These are phyloP conservation scores for Ananas comosus DNA, from an alignment of 176 grass and related monocot species.

Conservation along the genomic window DNA sequence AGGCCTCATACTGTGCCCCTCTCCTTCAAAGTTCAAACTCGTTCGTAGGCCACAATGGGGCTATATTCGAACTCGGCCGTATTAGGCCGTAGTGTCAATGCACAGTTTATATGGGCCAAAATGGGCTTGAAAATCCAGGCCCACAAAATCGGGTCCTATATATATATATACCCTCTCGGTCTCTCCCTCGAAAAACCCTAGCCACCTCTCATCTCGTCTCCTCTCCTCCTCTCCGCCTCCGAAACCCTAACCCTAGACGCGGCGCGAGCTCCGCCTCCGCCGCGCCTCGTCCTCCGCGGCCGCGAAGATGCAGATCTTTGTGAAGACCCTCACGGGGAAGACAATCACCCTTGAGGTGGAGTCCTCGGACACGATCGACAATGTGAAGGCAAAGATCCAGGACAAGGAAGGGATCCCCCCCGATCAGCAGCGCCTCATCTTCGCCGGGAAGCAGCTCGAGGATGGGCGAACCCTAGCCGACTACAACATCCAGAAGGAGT, in stretches of 20 bases:
- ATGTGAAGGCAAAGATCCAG: conserved; percentile 11
- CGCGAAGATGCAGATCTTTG: conserved; percentile 21
- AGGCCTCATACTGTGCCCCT: too few species aligned
- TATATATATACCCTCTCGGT: background rate
- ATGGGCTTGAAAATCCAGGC: too few species aligned
- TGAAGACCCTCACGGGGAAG: conserved; percentile 21
- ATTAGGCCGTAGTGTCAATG: too few species aligned
- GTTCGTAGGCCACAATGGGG: too few species aligned
- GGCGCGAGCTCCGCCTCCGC: background rate
- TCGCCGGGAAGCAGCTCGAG: conserved; percentile 20
- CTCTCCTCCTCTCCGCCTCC: background rate
- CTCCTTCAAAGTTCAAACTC: too few species aligned
- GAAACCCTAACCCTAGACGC: background rate
- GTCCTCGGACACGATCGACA: conserved; percentile 16
- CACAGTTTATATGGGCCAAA: too few species aligned
- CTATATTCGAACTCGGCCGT: too few species aligned
- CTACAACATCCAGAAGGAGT: conserved; percentile 31
- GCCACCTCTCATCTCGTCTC: background rate
- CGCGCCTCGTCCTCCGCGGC: background rate
- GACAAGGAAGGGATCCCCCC: conserved; percentile 12
- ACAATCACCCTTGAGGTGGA: conserved; percentile 24
- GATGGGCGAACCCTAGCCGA: conserved; percentile 24
- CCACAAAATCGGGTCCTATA: background rate
- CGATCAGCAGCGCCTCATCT: conserved; percentile 18
- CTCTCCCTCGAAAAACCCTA: background rate